Evolutionary conservation across 2,329 filamentous ascomycete genomes (phyloP).

Genomic region (Penicillium sp.): DNA sequence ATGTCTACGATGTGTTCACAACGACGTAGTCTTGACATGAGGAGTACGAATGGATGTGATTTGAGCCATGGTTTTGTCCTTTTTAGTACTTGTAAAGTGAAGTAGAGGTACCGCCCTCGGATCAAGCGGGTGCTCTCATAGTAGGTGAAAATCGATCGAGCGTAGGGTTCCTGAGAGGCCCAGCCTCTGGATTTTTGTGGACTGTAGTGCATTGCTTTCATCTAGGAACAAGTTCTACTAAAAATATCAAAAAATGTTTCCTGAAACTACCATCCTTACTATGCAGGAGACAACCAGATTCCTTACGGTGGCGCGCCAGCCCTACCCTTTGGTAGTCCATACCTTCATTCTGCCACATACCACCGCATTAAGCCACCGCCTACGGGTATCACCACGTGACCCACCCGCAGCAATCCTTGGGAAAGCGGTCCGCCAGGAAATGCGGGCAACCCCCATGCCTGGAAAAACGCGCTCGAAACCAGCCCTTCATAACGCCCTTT

Average conservation of each 20-base stretch:
- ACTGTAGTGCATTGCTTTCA: too few species aligned
- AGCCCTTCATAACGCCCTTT: constrained; percentile 46
- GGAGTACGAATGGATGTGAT: constrained; percentile 22
- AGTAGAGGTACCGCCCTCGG: not conserved
- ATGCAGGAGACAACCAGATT: not conserved
- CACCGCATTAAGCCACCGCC: too few species aligned
- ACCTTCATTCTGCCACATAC: not conserved
- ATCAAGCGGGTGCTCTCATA: too few species aligned
- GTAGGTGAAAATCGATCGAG: too few species aligned
- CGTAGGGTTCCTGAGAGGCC: too few species aligned
- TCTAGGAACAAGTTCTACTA: too few species aligned
- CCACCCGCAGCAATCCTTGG: not conserved
- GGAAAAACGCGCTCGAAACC: constrained; percentile 38
- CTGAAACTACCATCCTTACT: too few species aligned
- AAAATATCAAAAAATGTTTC: too few species aligned
- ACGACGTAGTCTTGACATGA: constrained; percentile 13
- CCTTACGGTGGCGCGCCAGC: not conserved
- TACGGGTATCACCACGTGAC: constrained; percentile 32
- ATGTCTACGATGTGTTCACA: constrained; percentile 4
- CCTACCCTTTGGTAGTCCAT: too few species aligned
- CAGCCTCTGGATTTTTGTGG: too few species aligned
- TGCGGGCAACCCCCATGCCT: constrained; percentile 19
- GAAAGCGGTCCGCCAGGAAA: constrained; percentile 15
- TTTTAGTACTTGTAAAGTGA: not conserved
- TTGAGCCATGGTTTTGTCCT: constrained; percentile 8